A percentile compares a stretch with the other conserved stretches of the same genome.
phyloP scores from a whole-genome alignment of 2,329 filamentous ascomycete species.

The Acarospora socialis region DNA sequence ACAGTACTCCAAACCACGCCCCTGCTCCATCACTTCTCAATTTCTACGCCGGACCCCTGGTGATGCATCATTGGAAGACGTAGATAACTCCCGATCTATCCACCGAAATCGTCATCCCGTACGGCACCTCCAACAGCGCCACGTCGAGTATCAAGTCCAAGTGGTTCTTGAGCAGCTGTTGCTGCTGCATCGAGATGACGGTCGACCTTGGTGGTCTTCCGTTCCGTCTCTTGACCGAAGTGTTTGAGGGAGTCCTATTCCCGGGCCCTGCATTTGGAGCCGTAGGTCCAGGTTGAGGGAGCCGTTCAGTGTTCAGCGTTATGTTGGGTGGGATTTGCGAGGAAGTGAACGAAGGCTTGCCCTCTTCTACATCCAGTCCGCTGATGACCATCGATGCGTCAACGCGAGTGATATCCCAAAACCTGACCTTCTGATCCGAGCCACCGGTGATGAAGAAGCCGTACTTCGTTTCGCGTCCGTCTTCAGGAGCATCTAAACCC shows the following conservation, averaged over 20 bases:
- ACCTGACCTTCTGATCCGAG: conserved; percentile 78
- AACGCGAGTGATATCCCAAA: conserved; percentile 74
- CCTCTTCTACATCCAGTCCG: conserved; percentile 56
- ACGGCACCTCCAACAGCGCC: conserved; percentile 74
- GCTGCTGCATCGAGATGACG: conserved; percentile 77
- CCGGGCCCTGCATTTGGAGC: conserved; percentile 13
- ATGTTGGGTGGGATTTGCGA: conserved; percentile 49
- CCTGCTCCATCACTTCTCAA: conserved; percentile 1
- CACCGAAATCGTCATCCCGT: conserved; percentile 77
- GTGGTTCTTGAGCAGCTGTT: conserved; percentile 72
- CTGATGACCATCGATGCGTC: conserved; percentile 71
- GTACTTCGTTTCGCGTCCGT: conserved; percentile 49
- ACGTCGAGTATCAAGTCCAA: conserved; percentile 80
- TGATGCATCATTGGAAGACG: conserved; percentile 56
- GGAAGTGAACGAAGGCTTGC: conserved; percentile 57
- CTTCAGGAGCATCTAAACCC: conserved; percentile 55
- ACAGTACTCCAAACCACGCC: not conserved
- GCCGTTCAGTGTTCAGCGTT: conserved; percentile 51
- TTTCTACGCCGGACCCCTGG: not conserved
- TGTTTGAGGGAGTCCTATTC: conserved; percentile 17
- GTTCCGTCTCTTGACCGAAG: conserved; percentile 17
- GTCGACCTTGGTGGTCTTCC: conserved; percentile 52
- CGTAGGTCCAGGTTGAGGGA: conserved; percentile 28
- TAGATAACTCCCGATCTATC: conserved; percentile 83
- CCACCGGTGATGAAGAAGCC: conserved; percentile 80